phyloP scores from a whole-genome alignment of 495 filamentous ascomycete species.

The Penicilliopsis zonata region DNA sequence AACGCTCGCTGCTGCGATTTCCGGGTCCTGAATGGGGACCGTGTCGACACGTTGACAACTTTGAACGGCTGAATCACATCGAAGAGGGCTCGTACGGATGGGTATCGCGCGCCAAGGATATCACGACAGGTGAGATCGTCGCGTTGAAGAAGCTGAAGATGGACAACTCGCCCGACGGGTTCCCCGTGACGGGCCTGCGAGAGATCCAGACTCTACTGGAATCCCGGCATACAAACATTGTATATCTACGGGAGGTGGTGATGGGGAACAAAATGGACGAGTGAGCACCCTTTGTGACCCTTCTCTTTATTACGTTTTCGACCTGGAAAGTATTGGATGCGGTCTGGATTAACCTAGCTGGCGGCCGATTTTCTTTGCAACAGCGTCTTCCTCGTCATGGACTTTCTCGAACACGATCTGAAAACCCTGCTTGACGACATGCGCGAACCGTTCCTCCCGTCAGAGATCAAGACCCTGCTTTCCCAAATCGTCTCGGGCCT shows the following conservation, averaged over 20 bases:
- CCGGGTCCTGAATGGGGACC: slow-evolving; percentile 55
- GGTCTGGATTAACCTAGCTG: slow-evolving; percentile 8
- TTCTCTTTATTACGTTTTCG: slow-evolving; percentile 3
- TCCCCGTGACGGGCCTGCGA: slow-evolving; percentile 83
- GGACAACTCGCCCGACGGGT: slow-evolving; percentile 69
- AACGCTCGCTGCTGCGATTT: slow-evolving; percentile 66
- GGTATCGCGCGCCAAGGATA: slow-evolving; percentile 78
- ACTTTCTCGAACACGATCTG: slow-evolving; percentile 96
- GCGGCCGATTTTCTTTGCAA: slow-evolving; percentile 4
- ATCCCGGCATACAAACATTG: slow-evolving; percentile 61
- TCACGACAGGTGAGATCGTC: slow-evolving; percentile 71
- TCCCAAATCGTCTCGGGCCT: slow-evolving; percentile 73
- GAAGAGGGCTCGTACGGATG: slow-evolving; percentile 95
- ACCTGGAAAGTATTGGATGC: slow-evolving; percentile 16
- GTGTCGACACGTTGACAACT: slow-evolving; percentile 76
- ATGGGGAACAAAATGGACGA: slow-evolving; percentile 70
- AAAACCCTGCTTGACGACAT: slow-evolving; percentile 89
- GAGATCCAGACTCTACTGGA: slow-evolving; percentile 69
- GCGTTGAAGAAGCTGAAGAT: slow-evolving; percentile 94
- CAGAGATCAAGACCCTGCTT: slow-evolving; percentile 85
- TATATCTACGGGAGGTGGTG: slow-evolving; percentile 73
- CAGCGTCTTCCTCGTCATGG: slow-evolving; percentile 92
- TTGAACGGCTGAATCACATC: slow-evolving; percentile 88
- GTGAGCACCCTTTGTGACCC: slow-evolving; percentile 30
- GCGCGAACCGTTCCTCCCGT: slow-evolving; percentile 85